phyloP scores from a whole-genome alignment of 2,329 filamentous ascomycete genomes.

The Drechslerella dactyloides region DNA sequence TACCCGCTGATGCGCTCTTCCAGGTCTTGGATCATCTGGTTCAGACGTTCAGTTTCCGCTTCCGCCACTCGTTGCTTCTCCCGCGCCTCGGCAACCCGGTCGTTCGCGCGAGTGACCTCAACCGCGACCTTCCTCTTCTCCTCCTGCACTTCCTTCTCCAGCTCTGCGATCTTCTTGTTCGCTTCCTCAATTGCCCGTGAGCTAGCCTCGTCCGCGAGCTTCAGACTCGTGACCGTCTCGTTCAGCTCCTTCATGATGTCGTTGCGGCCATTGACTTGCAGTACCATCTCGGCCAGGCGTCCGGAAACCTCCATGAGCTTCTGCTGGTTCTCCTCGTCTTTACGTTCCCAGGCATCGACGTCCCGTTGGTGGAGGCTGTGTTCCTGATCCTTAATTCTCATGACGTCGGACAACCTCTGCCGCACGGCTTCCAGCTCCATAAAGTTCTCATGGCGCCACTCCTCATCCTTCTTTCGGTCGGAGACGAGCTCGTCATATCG shows the following conservation, averaged over 20 bases:
- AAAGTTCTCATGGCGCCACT: constrained; percentile 33
- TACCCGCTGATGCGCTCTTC: constrained; percentile 30
- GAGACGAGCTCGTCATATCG: constrained; percentile 36
- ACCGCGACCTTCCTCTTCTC: constrained; percentile 25
- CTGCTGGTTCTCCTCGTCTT: constrained; percentile 40
- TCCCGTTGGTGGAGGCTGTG: constrained; percentile 37
- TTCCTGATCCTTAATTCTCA: constrained; percentile 47
- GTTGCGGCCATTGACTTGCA: constrained; percentile 33
- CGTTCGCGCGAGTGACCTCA: constrained; percentile 12
- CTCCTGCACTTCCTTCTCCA: constrained; percentile 36
- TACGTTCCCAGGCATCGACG: constrained; percentile 38
- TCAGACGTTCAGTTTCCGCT: constrained; percentile 14
- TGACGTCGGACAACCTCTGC: constrained; percentile 33
- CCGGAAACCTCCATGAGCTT: constrained; percentile 39
- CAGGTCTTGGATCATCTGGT: constrained; percentile 13
- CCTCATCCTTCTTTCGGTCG: constrained; percentile 40
- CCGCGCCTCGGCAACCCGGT: constrained; percentile 15
- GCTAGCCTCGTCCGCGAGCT: constrained; percentile 38
- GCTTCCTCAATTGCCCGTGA: constrained; percentile 23
- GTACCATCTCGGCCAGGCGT: constrained; percentile 42
- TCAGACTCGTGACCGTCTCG: constrained; percentile 34
- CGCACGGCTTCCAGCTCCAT: constrained; percentile 36
- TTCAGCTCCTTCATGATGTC: constrained; percentile 45
- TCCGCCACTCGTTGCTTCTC: constrained; percentile 19
- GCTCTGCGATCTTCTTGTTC: constrained; percentile 21